Base-by-base conservation (phyloP, 768 basidiomycete genomes). In the Antrodiella citrinella region DNA sequence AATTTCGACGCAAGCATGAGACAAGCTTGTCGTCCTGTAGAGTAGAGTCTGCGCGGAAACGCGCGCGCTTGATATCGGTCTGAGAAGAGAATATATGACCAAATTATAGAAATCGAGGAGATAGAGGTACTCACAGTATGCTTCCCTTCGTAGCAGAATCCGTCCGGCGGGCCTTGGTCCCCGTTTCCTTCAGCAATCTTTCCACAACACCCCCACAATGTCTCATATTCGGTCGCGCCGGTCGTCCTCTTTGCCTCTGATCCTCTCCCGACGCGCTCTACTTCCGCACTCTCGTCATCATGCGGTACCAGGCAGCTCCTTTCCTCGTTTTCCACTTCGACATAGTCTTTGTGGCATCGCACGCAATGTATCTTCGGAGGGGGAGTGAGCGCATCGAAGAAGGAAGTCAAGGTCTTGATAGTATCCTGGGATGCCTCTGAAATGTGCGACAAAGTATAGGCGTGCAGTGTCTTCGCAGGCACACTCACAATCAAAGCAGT, bases 91-190 rank as follows among this genome's bases (percentile, higher is more conserved):
- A 52, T 24, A 48, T 5, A 10, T 19, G 1, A 41, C 51, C 21
- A 49, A 53, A 40, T 42, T 20, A 47, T 48, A 30, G 45, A 40
- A 38, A 30, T 10, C n/a, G 9, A 11, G 39, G 1, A 18, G 26
- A 52, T 25, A 12, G 2, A 18, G 9, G 13, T 40, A 74, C 80
- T 53, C 46, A 82, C 82, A 5, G 87, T 89, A 62, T 91, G 87
- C 63, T 74, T 77, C 3, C 87, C 87, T 62, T 90, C 86, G 58
- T 88, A 90, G 59, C 87, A 91, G 86, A 86, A 91, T 1, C 87
- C 88, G 60, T 88, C 85, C 1, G 87, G 88, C 1, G 88, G 87
- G 0, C 87, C 87, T 68, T 84, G 83, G 54, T 86, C 83, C 1
- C 88, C 87, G 54, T 84, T 80, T 0, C 87, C 87, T 21, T 86